A percentile compares a stretch with the other conserved stretches of the same genome.
phyloP scores from a whole-genome alignment of 169 alveolate genomes.

The Plasmodium inui region DNA sequence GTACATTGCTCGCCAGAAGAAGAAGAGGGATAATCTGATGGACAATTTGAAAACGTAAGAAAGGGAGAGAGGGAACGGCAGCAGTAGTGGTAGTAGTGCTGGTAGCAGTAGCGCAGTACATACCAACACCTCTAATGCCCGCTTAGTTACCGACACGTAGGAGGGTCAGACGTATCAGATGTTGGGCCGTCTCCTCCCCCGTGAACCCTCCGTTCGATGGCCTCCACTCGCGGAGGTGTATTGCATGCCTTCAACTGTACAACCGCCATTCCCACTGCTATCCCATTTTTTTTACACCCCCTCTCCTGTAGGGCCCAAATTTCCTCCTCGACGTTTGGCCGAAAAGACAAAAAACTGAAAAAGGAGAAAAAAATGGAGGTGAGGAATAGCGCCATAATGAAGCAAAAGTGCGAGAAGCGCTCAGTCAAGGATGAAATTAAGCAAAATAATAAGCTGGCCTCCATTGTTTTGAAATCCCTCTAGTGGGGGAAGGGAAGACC shows the following conservation, averaged over 20 bases:
- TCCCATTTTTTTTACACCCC: not conserved
- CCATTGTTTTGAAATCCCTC: conserved; percentile 35
- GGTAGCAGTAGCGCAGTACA: not conserved
- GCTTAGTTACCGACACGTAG: not conserved
- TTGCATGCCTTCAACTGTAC: not conserved
- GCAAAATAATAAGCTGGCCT: conserved; percentile 42
- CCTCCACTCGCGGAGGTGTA: not conserved
- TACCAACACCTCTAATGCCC: not conserved
- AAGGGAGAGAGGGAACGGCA: not conserved
- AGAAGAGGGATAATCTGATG: conserved; percentile 27
- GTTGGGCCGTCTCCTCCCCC: not conserved
- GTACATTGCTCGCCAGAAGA: conserved; percentile 35
- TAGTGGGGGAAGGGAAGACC: not conserved
- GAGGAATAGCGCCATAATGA: conserved; percentile 6
- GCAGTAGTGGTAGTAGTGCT: not conserved
- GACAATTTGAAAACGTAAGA: conserved; percentile 61
- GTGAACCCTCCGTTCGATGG: not conserved
- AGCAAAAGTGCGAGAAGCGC: conserved; percentile 47
- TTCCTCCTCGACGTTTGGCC: conserved; percentile 54
- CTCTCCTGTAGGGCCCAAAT: conserved; percentile 31
- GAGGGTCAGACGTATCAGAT: not conserved
- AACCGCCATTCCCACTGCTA: not conserved
- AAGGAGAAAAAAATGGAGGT: conserved; percentile 42
- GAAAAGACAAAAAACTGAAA: conserved; percentile 35
- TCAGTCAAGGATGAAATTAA: conserved; percentile 40